Evolutionary conservation across 1,139 yeast species (phyloP), one percentile per base, ranked within the genome.

Genomic region (Saccharomyces pastorianus): DNA sequence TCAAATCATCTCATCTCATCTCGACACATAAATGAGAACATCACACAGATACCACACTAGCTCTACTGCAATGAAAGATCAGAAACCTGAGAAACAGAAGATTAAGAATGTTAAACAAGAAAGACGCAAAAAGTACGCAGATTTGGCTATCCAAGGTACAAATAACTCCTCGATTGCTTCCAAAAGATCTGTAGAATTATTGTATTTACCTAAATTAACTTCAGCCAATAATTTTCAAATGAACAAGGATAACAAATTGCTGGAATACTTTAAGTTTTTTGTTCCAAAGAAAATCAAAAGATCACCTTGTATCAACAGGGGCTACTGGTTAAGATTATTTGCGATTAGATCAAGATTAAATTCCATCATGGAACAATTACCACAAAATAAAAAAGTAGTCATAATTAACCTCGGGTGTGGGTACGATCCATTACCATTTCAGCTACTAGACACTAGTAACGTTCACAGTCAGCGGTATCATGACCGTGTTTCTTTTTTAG

Each of bases 151-250:
- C 17, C 95, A 87, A 69, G 91, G 89, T 1, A 88, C 96, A 11
- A 88, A 88, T 66, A 86, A 84, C 63, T 85, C 91, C 11, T 87
- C 95, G 0, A 88, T 88, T 50, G 91, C 86, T 1, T 86, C 95
- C 2, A 88, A 88, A 64, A 71, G 95, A 58, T 85, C 95, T 1
- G 95, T 86, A 1, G 95, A 88, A 64, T 73, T 78, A 62, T 70
- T 85, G 14, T 88, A 87, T 64, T 70, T 77, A 48, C 66, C 73
- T 1, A 69, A 71, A 38, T 64, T 80, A 47, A 73, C 73, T 46
- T 38, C 46, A 28, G 48, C 44, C 9, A 42, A 32, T 23, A 29
- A 46, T 6, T 38, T 44, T 27, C 44, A 38, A 3, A 75, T 78
- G 20, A 72, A 74, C 49, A 50, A 53, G 13, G 55, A 54, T 32